Evolutionary conservation across 495 filamentous ascomycete genomes (phyloP), one percentile per base, ranked within the genome.

Genomic region (Thermothielavioides terrestris): DNA sequence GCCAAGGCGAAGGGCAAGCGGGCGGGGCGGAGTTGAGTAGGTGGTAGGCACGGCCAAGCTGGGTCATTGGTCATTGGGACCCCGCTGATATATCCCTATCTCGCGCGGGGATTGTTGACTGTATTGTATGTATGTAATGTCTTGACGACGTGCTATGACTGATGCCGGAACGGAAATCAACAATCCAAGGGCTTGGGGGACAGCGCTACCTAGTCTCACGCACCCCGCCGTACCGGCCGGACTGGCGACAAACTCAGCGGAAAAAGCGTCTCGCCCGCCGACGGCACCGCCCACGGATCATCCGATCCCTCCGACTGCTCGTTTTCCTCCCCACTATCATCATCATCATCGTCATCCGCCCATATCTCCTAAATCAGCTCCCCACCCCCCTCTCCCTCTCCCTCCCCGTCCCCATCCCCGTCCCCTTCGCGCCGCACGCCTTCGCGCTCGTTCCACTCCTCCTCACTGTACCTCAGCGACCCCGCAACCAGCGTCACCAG

Each of bases 401-500:
- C 27, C 17, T 49, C 48, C 8, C 35, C 39, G 31, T 40, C 38
- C 40, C 31, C 23, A 28, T 25, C n/a, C 36, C 17, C 44, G 1
- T 42, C 38, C 39, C 38, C 56, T 26, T 44, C 46, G 23, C 10
- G 26, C 40, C n/a, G n/a, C 2, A 46, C 38, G 34, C 38, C 56
- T 26, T 44, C 46, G 23, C 10, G 26, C 40, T 65, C 61, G 18
- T 55, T 53, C 65, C 68, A 72, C 44, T 72, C 65, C 46, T 69
- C 67, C 40, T 66, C 67, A 6, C 53, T 65, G 27, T 59, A 49
- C 52, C 58, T 43, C 11, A 58, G 52, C 48, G 52, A 49, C 43
- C 63, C 61, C 31, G 65, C 65, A 10, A 62, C 26, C 9, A 57
- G 14, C 26, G 57, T 63, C 11, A 67, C 31, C 1, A 61, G 7